phyloP scores from a whole-genome alignment of 169 alveolate genomes.

The Amoebophrya sp. region DNA sequence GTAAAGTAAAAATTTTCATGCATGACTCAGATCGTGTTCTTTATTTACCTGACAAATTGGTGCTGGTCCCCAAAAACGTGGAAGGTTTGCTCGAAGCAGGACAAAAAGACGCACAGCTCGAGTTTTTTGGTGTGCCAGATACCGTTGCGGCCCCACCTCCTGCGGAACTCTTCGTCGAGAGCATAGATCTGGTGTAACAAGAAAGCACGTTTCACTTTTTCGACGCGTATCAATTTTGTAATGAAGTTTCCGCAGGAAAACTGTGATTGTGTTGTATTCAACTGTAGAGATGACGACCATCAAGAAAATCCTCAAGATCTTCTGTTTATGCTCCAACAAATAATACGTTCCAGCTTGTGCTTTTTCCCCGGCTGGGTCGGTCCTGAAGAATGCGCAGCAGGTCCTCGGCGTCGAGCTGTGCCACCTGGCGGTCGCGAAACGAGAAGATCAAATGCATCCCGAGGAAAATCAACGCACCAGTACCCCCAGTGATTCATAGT shows the following conservation, averaged over 20 bases:
- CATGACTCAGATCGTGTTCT: too few species aligned
- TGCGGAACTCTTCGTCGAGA: background rate
- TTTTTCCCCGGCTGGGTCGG: background rate
- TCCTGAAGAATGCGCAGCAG: background rate
- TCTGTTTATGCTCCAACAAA: too few species aligned
- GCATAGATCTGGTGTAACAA: background rate
- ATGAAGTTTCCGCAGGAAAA: too few species aligned
- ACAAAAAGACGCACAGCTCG: background rate
- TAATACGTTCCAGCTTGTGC: background rate
- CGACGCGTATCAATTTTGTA: too few species aligned
- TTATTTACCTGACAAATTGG: background rate
- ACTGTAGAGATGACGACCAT: too few species aligned
- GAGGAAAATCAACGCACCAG: too few species aligned
- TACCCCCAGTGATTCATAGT: too few species aligned
- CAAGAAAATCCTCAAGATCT: too few species aligned
- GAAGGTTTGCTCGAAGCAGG: constrained; percentile 10
- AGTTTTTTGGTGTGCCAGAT: background rate
- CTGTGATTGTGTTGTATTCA: too few species aligned
- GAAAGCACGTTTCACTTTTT: too few species aligned
- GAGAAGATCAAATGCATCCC: background rate
- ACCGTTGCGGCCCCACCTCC: background rate
- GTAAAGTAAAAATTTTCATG: too few species aligned
- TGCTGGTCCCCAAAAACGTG: constrained; percentile 11
- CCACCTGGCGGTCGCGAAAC: background rate
- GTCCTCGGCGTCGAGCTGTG: constrained; percentile 17